Conservation (phyloP, 176 grass and related monocot species). For the bread wheat (Triticum aestivum) region DNA sequence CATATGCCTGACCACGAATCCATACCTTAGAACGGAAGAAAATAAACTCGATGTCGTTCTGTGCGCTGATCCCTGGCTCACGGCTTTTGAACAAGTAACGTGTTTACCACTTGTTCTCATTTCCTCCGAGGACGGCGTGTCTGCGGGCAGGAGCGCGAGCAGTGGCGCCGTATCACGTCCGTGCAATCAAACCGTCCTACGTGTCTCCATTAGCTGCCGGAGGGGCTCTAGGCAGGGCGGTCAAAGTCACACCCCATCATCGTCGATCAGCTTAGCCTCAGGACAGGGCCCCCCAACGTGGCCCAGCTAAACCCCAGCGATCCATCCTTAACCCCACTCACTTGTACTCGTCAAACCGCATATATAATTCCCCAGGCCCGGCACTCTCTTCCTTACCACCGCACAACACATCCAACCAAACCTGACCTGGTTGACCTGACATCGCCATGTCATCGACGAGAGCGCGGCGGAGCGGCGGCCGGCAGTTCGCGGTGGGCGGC, state of each 20-base stretch:
- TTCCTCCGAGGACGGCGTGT: not conserved
- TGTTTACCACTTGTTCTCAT: not conserved
- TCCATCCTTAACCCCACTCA: not conserved
- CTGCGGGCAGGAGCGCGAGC: not conserved
- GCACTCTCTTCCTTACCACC: not conserved
- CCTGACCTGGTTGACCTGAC: not conserved
- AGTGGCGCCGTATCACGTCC: not conserved
- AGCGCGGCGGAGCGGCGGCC: constrained; percentile 2
- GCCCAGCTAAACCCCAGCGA: not conserved
- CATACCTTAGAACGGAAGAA: not conserved
- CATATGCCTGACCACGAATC: too few relatives aligned
- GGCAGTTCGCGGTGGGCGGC: constrained; percentile 41
- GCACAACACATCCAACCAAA: not conserved
- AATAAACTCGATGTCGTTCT: not conserved
- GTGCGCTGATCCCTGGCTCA: not conserved
- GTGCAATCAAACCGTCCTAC: not conserved
- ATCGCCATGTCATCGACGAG: constrained; percentile 20
- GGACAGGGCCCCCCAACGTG: not conserved
- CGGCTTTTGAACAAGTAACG: constrained; percentile 2
- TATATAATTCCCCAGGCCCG: not conserved
- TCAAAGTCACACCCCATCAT: constrained; percentile 17
- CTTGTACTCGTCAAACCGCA: not conserved
- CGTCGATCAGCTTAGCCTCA: not conserved
- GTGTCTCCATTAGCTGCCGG: not conserved
- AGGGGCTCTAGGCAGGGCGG: not conserved